Evolutionary conservation across 2,329 filamentous ascomycete genomes (phyloP), one percentile per base, ranked within the genome.

Genomic region (Exutisphaerella laricina): DNA sequence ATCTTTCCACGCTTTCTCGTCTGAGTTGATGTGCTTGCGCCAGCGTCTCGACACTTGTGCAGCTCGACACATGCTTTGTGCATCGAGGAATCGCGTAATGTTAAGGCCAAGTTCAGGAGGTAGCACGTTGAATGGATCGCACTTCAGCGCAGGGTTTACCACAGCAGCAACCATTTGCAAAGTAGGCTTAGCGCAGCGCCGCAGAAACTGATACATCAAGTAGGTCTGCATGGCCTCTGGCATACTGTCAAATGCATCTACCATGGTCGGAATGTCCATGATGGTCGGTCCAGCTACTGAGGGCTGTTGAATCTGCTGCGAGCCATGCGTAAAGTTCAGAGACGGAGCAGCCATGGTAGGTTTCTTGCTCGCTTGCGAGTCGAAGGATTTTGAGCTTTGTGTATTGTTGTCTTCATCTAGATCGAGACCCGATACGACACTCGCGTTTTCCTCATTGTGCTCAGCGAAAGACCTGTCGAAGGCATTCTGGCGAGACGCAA

Each of bases 1-100:
- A 51, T 89, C 85, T 66, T 94, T 97, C 92, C 92, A 98, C 10
- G 89, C 88, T 35, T 84, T 89, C 67, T 98, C 92, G 60, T 97
- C 90, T 5, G 85, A 84, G 58, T 97, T 90, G 39, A 95, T 81
- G 28, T 95, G 82, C 51, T 84, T 82, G 31, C 92, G 81, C 92
- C 92, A 98, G 60, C 85, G 84, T 64, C 87, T 96, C 0, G 90
- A 97, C 4, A 97, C 92, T 58, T 92, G 89, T 1, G 92, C 86
- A 8, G 89, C 88, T 49, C 82, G 84, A 63, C 89, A 96, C 57
- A 97, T 80, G 55, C 90, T 92, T 55, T 80, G 80, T 43, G 85
- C 76, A 60, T 95, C 85, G 13, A 98, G 78, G 60, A 90, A 94
- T 20, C 85, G 84, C 9, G 96, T 76, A 37, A 97, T 82, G 56